These are phyloP conservation scores for Dipodascus albidus DNA, from an alignment of 805 yeast species.

Conservation along the genomic window DNA sequence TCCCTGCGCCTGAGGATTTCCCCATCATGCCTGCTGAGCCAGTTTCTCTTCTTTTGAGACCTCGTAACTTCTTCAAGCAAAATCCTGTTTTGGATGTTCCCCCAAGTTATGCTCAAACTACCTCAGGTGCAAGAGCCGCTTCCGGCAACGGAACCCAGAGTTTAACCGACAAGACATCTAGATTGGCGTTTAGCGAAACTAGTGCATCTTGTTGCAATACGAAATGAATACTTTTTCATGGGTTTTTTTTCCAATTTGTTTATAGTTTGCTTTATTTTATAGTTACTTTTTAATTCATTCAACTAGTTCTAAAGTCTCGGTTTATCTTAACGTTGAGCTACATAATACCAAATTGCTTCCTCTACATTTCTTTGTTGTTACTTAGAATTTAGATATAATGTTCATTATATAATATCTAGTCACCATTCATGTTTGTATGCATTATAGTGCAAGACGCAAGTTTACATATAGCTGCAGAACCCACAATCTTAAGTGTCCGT, in stretches of 20 bases:
- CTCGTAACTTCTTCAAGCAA: slow-evolving; percentile 66
- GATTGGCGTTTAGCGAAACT: slow-evolving; percentile 34
- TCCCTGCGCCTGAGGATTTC: slow-evolving; percentile 86
- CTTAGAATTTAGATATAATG: too few species aligned
- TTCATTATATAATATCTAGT: too few species aligned
- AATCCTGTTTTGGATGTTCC: slow-evolving; percentile 68
- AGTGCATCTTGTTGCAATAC: not conserved
- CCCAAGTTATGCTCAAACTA: slow-evolving; percentile 46
- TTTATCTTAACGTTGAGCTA: too few species aligned
- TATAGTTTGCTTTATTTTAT: not conserved
- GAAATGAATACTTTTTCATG: not conserved
- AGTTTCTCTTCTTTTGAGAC: slow-evolving; percentile 61
- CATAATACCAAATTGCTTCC: too few species aligned
- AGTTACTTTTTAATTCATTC: not conserved
- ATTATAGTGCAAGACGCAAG: too few species aligned
- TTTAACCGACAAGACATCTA: slow-evolving; percentile 36
- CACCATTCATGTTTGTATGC: too few species aligned
- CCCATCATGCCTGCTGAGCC: slow-evolving; percentile 86
- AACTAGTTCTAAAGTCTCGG: too few species aligned
- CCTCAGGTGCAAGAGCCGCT: slow-evolving; percentile 30
- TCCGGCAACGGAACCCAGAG: slow-evolving; percentile 29
- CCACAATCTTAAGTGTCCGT: too few species aligned
- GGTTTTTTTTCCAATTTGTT: not conserved
- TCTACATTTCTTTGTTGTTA: too few species aligned
- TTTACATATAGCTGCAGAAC: too few species aligned